phyloP scores from a whole-genome alignment of 75 land plant genomes.

The Chamaecyparis obtusa region DNA sequence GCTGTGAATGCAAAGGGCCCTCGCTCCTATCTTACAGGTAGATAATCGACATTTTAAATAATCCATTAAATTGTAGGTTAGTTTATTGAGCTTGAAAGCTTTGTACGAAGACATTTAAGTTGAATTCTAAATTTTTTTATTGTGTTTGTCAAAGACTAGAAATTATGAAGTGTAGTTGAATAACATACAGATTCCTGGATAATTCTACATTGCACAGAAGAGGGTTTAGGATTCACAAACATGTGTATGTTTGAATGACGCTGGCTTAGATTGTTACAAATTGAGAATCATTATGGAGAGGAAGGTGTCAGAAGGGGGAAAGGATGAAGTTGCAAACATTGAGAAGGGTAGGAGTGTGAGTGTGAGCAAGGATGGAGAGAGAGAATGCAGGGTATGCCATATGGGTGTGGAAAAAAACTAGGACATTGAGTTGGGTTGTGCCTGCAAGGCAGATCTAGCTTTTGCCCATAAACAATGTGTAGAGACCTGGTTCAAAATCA shows the following conservation, averaged over 20 bases:
- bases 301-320: background rate
- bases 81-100: no score
- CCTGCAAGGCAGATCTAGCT: no score
- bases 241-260: background rate
- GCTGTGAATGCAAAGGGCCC: no score
- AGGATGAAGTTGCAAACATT: background rate
- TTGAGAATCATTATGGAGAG: background rate
- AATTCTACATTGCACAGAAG: background rate
- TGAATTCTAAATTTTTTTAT: no score
- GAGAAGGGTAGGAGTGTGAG: background rate
- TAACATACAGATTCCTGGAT: background rate
- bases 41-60: no score
- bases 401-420: constrained; percentile 8
- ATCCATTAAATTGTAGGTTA: no score
- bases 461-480: no score
- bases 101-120: no score
- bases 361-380: no score
- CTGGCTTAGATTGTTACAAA: background rate
- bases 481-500: no score
- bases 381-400: constrained; percentile 10
- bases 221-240: background rate
- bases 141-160: no score
- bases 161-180: background rate
- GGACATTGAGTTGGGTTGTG: constrained; percentile 64
- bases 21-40: no score